Base-by-base conservation (phyloP, 306 rosid species). In the Malus orientalis region DNA sequence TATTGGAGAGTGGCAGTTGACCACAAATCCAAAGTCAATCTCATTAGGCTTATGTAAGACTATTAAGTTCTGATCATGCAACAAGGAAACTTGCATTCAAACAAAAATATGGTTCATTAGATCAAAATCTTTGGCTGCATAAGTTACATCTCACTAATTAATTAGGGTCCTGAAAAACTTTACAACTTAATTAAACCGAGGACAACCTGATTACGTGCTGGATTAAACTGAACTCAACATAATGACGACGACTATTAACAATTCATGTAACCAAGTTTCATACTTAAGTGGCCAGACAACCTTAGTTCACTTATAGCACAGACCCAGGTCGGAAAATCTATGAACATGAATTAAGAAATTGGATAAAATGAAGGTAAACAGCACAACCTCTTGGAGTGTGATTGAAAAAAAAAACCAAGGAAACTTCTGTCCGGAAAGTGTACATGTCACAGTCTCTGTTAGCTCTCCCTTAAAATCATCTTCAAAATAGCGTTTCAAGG, bases 401-500 rank as follows among this genome's bases (percentile, higher is more conserved):
- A 65, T 44, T 55, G 72, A 69, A 62, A 75, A 74, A 74, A 66
- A 79, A 78, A 66, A 81, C 68, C 61, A 67, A 70, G 45, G 78
- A 62, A 60, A 62, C 84, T 76, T 76, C 73, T 79, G 11, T 74
- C 78, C 76, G 13, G 15, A 63, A 63, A 73, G 83, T 82, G 32
- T 71, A 72, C 77, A 74, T 61, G 55, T 55, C 80, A 22, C 58
- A 27, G 59, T 76, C 38, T 47, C 80, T 27, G 83, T 91, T 78
- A 85, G 87, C 62, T 66, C 81, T 75, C 88, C 67, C 81, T 71
- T 79, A 79, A 82, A 68, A 69, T 67, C 60, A 58, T 68, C 78
- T 78, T 87, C 85, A 78, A 79, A 91, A 89, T 53, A 89, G 85
- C 70, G 91, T 85, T 30, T 89, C 93, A 22, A 80, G 90, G 79